Evolutionary conservation across 257 asterid species (phyloP).

Genomic region (Solanum chilense): DNA sequence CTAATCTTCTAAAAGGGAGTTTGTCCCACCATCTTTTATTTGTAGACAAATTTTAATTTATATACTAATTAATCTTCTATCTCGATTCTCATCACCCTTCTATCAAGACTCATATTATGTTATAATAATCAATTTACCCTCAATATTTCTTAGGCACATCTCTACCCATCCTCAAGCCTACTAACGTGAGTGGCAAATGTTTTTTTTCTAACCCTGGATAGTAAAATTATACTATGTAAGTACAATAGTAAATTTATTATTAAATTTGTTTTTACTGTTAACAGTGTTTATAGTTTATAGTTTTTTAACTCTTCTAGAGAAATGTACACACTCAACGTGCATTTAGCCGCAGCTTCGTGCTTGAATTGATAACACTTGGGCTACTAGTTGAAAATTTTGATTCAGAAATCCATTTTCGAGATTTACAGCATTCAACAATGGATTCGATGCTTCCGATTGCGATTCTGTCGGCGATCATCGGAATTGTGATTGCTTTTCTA

Average conservation of each 20-base stretch:
- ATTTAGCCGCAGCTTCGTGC: background rate
- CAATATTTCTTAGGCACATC: background rate
- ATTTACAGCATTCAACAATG: slow-evolving; percentile 18
- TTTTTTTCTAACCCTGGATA: too few species aligned
- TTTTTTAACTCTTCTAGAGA: background rate
- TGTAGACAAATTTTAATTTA: background rate
- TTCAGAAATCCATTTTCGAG: background rate
- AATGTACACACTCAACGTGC: background rate
- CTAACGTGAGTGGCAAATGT: background rate
- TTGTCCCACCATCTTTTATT: background rate
- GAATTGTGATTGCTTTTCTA: slow-evolving; percentile 60
- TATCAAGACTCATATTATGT: background rate
- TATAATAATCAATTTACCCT: too few species aligned
- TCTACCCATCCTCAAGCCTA: background rate
- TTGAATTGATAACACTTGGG: background rate
- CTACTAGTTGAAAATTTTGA: background rate
- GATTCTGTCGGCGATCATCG: slow-evolving; percentile 49
- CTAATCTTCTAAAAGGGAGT: background rate
- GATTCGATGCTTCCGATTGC: slow-evolving; percentile 46
- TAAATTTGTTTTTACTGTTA: background rate
- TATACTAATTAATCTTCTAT: too few species aligned
- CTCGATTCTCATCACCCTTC: too few species aligned
- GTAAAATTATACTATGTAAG: background rate
- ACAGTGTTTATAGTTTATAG: background rate
- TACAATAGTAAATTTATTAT: background rate